Evolutionary conservation across 345 rosid species (phyloP).

Genomic region (Pistacia integerrima): DNA sequence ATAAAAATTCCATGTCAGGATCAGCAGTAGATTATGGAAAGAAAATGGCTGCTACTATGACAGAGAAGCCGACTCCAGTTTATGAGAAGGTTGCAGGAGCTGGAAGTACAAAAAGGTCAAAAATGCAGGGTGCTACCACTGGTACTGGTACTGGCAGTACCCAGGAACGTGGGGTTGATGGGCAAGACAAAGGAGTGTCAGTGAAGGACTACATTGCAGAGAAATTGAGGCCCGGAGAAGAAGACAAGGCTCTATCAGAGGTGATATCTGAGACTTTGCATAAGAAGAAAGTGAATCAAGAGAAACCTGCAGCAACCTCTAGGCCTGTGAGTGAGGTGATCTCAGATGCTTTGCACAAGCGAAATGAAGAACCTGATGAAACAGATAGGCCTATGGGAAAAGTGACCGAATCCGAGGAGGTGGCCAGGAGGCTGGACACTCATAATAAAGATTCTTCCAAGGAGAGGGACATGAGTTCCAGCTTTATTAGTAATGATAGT

Average conservation of each 20-base stretch:
- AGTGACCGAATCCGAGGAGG: constrained; percentile 65
- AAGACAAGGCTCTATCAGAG: constrained; percentile 65
- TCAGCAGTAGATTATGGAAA: constrained; percentile 42
- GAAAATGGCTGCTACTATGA: constrained; percentile 43
- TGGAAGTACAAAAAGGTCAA: constrained; percentile 38
- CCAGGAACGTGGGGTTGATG: background rate
- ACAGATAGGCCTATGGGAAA: constrained; percentile 29
- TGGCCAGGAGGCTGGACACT: constrained; percentile 41
- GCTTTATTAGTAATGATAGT: constrained; percentile 1
- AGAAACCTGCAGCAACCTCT: background rate
- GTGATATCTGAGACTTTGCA: constrained; percentile 52
- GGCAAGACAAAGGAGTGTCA: constrained; percentile 53
- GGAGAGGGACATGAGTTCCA: constrained; percentile 16
- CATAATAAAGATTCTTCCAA: constrained; percentile 22
- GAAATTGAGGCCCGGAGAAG: constrained; percentile 79
- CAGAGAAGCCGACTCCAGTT: constrained; percentile 51
- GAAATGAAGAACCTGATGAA: constrained; percentile 5
- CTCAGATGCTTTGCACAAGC: background rate
- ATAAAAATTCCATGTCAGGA: constrained; percentile 15
- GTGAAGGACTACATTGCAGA: constrained; percentile 52
- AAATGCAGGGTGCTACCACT: constrained; percentile 30
- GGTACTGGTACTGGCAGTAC: constrained; percentile 1
- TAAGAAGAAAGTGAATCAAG: constrained; percentile 24
- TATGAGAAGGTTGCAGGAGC: constrained; percentile 48
- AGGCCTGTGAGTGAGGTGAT: constrained; percentile 39